Evolutionary conservation across 805 yeast species (phyloP).

Genomic region (Schwanniomyces yamadae): DNA sequence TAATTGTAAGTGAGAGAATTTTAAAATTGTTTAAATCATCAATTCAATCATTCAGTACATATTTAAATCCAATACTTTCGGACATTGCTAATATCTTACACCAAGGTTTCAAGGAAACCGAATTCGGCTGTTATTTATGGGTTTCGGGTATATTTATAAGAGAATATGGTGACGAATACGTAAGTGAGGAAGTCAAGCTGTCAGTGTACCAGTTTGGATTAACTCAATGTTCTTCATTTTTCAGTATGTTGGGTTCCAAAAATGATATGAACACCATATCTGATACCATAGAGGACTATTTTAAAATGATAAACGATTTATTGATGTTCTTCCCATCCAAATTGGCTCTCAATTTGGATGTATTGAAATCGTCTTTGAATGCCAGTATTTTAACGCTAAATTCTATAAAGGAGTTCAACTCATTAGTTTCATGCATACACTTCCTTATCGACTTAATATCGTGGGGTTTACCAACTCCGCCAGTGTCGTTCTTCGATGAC

Average conservation of each 20-base stretch:
- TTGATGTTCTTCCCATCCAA: slow-evolving; percentile 69
- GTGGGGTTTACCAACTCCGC: slow-evolving; percentile 83
- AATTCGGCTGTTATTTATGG: slow-evolving; percentile 85
- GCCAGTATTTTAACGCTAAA: slow-evolving; percentile 55
- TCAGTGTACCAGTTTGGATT: slow-evolving; percentile 74
- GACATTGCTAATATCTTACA: slow-evolving; percentile 65
- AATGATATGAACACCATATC: slow-evolving; percentile 43
- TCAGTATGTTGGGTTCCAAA: slow-evolving; percentile 25
- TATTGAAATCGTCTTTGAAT: slow-evolving; percentile 54
- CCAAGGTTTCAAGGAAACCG: slow-evolving; percentile 65
- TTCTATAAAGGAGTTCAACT: slow-evolving; percentile 63
- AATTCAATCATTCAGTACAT: slow-evolving; percentile 60
- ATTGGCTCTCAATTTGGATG: slow-evolving; percentile 43
- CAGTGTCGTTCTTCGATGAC: slow-evolving; percentile 62
- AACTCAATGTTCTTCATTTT: slow-evolving; percentile 62
- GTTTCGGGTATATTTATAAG: slow-evolving; percentile 80
- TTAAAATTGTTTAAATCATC: slow-evolving; percentile 66
- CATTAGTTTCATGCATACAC: slow-evolving; percentile 68
- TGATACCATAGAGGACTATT: slow-evolving; percentile 84
- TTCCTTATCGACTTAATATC: slow-evolving; percentile 77
- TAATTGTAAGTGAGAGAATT: slow-evolving; percentile 70
- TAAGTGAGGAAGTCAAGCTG: slow-evolving; percentile 46
- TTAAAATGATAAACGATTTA: slow-evolving; percentile 74
- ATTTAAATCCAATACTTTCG: slow-evolving; percentile 57
- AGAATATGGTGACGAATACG: slow-evolving; percentile 63